phyloP scores from a whole-genome alignment of 345 rosid genomes.

The Sapria himalayana region DNA sequence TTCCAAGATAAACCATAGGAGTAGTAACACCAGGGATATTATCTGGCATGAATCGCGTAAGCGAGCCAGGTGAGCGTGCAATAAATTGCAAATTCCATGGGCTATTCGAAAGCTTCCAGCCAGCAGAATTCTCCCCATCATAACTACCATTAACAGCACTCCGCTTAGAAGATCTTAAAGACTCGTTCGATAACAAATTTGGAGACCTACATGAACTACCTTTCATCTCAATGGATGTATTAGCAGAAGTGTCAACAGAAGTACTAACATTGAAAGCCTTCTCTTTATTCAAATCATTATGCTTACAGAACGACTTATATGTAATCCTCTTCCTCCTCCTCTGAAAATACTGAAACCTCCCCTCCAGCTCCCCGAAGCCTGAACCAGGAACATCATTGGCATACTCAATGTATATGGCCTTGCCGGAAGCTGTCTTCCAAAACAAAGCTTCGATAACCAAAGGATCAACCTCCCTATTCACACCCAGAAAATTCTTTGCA shows the following conservation, averaged over 20 bases:
- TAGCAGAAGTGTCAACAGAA: slow-evolving; percentile 10
- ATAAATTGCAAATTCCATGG: slow-evolving; percentile 95
- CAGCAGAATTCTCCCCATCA: slow-evolving; percentile 81
- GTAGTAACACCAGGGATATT: slow-evolving; percentile 98
- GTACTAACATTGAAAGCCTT: too few relatives aligned
- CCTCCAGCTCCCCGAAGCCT: slow-evolving; percentile 71
- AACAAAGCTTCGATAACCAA: slow-evolving; percentile 63
- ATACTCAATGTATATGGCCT: slow-evolving; percentile 76
- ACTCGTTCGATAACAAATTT: slow-evolving; percentile 13
- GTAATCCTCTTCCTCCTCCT: slow-evolving; percentile 47
- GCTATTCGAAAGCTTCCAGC: slow-evolving; percentile 98
- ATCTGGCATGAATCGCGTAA: slow-evolving; percentile 98
- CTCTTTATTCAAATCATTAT: slow-evolving; percentile 12
- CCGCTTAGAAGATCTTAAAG: slow-evolving; percentile 18
- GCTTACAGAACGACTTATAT: slow-evolving; percentile 16
- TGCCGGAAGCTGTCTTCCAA: slow-evolving; percentile 78
- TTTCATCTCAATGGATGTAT: slow-evolving; percentile 10
- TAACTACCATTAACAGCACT: slow-evolving; percentile 18
- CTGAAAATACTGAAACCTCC: slow-evolving; percentile 35
- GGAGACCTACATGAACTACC: slow-evolving; percentile 13
- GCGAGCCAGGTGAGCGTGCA: slow-evolving; percentile 92
- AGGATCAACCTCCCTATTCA: slow-evolving; percentile 50
- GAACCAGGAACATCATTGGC: slow-evolving; percentile 99
- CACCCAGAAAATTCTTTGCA: slow-evolving; percentile 43
- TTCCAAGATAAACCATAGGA: slow-evolving; percentile 92